These are phyloP conservation scores for Aspergillus sp. DNA, from an alignment of 2,329 filamentous ascomycete genomes.

Conservation along the genomic window DNA sequence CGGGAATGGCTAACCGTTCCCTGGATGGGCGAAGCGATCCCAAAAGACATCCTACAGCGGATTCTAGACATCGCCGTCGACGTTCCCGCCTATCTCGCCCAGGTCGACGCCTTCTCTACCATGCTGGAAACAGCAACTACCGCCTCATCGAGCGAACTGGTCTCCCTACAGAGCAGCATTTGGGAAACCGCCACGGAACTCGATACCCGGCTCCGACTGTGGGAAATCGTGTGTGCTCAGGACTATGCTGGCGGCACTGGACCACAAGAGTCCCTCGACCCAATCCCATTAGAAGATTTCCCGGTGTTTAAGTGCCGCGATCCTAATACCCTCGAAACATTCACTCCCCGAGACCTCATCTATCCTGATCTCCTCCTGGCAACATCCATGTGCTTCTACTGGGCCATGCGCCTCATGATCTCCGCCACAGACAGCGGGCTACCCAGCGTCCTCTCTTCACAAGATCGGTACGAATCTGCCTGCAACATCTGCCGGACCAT, in stretches of 20 bases:
- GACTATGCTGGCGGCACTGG: slow-evolving; percentile 8
- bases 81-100: slow-evolving; percentile 16
- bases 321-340: slow-evolving; percentile 11
- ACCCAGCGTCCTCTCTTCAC: slow-evolving; percentile 11
- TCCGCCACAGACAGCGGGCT: slow-evolving; percentile 15
- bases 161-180: slow-evolving; percentile 9
- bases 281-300: slow-evolving; percentile 5
- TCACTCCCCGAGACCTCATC: slow-evolving; percentile 10
- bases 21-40: slow-evolving; percentile 10
- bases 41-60: slow-evolving; percentile 19
- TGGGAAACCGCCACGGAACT: slow-evolving; percentile 13
- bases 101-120: slow-evolving; percentile 13
- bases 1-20: slow-evolving; percentile 20
- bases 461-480: slow-evolving; percentile 20
- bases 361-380: slow-evolving; percentile 20
- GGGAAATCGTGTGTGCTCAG: slow-evolving; percentile 12
- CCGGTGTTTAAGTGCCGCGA: slow-evolving; percentile 16
- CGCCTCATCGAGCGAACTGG: slow-evolving; percentile 7
- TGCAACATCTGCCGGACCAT: slow-evolving; percentile 25
- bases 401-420: slow-evolving; percentile 18
- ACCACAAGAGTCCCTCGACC: slow-evolving; percentile 10
- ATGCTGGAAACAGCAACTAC: slow-evolving; percentile 1
- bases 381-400: slow-evolving; percentile 17
- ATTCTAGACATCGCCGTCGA: slow-evolving; percentile 19
- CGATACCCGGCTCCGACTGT: slow-evolving; percentile 13